Base-by-base conservation (phyloP, 495 filamentous ascomycete species). In the Ascobolus immersus region DNA sequence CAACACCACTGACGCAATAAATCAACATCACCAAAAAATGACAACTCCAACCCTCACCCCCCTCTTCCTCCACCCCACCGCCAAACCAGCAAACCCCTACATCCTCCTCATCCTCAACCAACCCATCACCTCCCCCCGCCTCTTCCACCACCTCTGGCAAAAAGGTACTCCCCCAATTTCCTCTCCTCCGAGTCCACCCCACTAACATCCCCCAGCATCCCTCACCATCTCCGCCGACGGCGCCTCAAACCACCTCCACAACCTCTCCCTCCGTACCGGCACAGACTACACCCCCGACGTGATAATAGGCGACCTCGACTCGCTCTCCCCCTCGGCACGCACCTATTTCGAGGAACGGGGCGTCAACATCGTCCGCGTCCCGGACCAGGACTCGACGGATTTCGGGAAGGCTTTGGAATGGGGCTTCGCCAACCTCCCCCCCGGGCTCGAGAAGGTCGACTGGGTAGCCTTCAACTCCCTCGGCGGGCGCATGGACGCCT, bases 241-340 rank as follows among this genome's bases (percentile, higher is more conserved):
- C 22, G 86, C 78, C 17, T 80, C 81, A 28, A 93, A 96, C 52
- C 59, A 62, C 9, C 59, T 91, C 21, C 67, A 72, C 39, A 68
- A 81, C 31, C 27, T 21, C 26, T 31, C 26, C 20, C 19, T 17
- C 28, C 17, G 17, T 17, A 15, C n/a, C 33, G 27, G 15, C 28
- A 5, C 27, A 20, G 8, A 35, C n/a, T 30, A n/a, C 25, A 46
- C 26, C 29, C 12, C 84, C 0, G 47, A 69, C 41, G 49, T 56
- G 26, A 79, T 96, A 35, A 65, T 79, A 41, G 86, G 86, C 33
- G 86, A 96, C 45, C 59, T 94, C 1, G 86, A 96, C 58, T 92
- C 80, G 11, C 55, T 93, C 12, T 52, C 48, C 2, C 56, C 64
- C 8, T 49, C 59, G 13, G 56, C 73, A 0, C 57, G 56, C 23